Base-by-base conservation (phyloP, 305 asterid genomes). In the Plantago coronopus region DNA sequence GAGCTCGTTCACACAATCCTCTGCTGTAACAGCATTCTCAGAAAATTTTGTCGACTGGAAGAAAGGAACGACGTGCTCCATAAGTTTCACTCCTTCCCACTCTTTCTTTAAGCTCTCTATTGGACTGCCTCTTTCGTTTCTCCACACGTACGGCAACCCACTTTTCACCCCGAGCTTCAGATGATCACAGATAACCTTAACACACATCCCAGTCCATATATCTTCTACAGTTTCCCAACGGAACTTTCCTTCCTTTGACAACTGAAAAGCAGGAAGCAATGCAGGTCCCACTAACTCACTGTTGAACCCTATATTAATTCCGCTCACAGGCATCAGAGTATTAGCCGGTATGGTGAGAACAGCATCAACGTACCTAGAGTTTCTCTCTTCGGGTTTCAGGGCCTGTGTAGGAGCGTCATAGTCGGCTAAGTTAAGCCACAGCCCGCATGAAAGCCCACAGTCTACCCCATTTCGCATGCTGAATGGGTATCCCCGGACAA, bases 191-290 rank as follows among this genome's bases (percentile, higher is more conserved):
- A 88, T 83, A 7, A 84, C 84, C 81, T 91, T 91, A 18, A 82
- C 91, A 48, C 94, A 85, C 94, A 91, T 78, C 64, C 98, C 98
- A 0, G 76, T 80, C 98, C 96, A 91, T 54, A 91, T 73, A 67
- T 91, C 98, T 57, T 91, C 98, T 13, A 88, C 78, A 0, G 98
- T 91, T 63, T 91, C 96, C 95, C 96, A 88, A 77, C 98, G 84
- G 20, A 85, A 21, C 25, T 79, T 88, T 22, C 96, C 98, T 76
- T 91, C 98, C 72, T 85, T 85, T 4, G 72, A 80, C 62, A 91
- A 51, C 83, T 83, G 71, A 69, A 88, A 88, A 22, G 98, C 88
- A 1, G 96, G 96, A 22, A 80, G 54, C 61, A 91, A 53, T 45
- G 95, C 94, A 0, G 96, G 94, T 20, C 98, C 98, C 48, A 91